These are phyloP conservation scores for Filobasidium floriforme DNA, from an alignment of 768 basidiomycete species.

Conservation along the genomic window DNA sequence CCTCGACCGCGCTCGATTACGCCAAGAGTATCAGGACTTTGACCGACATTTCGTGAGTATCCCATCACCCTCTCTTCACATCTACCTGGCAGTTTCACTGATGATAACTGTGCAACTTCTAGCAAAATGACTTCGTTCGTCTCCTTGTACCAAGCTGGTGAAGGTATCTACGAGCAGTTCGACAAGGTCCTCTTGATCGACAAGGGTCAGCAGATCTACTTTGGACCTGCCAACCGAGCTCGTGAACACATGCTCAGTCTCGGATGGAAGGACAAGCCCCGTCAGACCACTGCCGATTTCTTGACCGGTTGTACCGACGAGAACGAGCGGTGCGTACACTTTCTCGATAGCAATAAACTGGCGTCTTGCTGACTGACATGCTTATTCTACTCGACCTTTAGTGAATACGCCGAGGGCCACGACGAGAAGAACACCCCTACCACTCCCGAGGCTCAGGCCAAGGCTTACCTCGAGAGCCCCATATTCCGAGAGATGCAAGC, in stretches of 20 bases:
- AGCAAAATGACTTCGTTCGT: constrained; percentile 54
- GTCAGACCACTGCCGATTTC: constrained; percentile 80
- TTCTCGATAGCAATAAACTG: too few relatives aligned
- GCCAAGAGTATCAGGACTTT: constrained; percentile 67
- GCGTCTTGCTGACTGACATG: constrained; percentile 33
- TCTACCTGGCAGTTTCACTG: too few relatives aligned
- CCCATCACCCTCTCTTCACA: too few relatives aligned
- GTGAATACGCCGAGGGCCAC: constrained; percentile 62
- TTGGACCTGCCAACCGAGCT: constrained; percentile 60
- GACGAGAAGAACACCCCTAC: constrained; percentile 57
- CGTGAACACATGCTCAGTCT: constrained; percentile 66
- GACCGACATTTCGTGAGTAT: constrained; percentile 57
- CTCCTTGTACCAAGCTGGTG: constrained; percentile 78
- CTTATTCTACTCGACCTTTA: constrained; percentile 54
- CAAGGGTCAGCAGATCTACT: constrained; percentile 67
- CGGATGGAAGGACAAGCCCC: constrained; percentile 62
- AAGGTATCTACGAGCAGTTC: constrained; percentile 54
- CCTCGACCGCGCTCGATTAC: constrained; percentile 82
- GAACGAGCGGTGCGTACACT: constrained; percentile 29
- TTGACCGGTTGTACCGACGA: constrained; percentile 53
- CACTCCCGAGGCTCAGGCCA: constrained; percentile 61
- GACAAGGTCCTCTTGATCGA: constrained; percentile 78
- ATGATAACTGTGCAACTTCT: too few relatives aligned
- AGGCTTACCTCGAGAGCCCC: constrained; percentile 54
- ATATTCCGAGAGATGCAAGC: constrained; percentile 49